Evolutionary conservation across 1,284 basidiomycete genomes (phyloP).

Genomic region (Sanghuangporus baumii): DNA sequence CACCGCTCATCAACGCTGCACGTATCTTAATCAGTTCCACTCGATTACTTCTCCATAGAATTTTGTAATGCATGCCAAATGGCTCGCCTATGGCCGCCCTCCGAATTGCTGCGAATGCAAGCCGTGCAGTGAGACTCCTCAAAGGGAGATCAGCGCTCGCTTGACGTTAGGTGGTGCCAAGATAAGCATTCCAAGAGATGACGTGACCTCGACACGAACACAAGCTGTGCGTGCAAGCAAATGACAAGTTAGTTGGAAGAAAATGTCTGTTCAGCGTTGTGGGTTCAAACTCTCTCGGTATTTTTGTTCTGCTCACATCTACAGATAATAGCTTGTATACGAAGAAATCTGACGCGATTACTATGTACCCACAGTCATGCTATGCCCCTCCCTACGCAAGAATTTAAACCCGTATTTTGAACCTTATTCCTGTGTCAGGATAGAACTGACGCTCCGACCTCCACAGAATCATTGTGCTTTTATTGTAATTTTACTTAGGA

Average conservation of each 20-base stretch:
- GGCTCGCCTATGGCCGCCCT: slow-evolving; percentile 7
- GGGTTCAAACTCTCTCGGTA: too few relatives aligned
- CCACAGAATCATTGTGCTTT: too few relatives aligned
- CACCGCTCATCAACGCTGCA: neutral
- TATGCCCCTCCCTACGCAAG: too few relatives aligned
- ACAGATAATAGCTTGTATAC: too few relatives aligned
- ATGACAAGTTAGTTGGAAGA: neutral
- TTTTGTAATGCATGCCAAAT: slow-evolving; percentile 9
- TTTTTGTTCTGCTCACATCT: too few relatives aligned
- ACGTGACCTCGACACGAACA: neutral
- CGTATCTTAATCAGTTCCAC: neutral
- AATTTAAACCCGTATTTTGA: too few relatives aligned
- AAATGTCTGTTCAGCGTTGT: too few relatives aligned
- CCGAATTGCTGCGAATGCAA: neutral
- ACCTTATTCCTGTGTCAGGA: too few relatives aligned
- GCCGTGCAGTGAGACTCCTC: neutral
- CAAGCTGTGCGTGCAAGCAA: neutral
- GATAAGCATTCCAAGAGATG: neutral
- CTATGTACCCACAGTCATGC: too few relatives aligned
- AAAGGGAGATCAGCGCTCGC: neutral
- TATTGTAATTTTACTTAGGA: too few relatives aligned
- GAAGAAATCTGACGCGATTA: too few relatives aligned
- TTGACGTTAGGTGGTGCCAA: neutral
- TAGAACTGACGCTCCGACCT: too few relatives aligned
- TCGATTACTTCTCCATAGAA: neutral